A percentile compares a stretch with the other conserved stretches of the same genome.
These are phyloP conservation scores for Flaveria trinervia DNA, from an alignment of 129 eudicot species.

Conservation along the genomic window DNA sequence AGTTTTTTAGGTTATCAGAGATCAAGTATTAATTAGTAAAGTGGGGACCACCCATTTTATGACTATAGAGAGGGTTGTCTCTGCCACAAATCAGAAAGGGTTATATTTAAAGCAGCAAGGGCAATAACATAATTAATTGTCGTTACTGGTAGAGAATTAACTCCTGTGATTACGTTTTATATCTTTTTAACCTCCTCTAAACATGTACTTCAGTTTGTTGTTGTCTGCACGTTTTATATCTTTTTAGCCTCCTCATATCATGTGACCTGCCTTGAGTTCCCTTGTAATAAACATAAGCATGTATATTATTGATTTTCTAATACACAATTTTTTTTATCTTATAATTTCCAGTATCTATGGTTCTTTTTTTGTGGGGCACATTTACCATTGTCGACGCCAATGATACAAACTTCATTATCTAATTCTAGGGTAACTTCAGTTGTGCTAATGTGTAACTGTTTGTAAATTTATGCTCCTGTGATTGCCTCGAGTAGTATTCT, in stretches of 20 bases:
- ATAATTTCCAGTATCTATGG: neutral
- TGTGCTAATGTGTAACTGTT: neutral
- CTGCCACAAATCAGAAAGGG: slow-evolving; percentile 98
- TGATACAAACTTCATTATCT: neutral
- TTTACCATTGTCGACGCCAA: neutral
- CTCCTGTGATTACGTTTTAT: slow-evolving; percentile 94
- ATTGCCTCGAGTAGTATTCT: neutral
- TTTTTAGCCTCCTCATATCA: no score
- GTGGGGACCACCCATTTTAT: slow-evolving; percentile 94
- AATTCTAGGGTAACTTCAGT: neutral
- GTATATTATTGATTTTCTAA: neutral
- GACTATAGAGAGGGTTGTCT: slow-evolving; percentile 94
- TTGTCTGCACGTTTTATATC: no score
- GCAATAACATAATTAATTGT: slow-evolving; percentile 88
- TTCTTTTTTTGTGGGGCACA: neutral
- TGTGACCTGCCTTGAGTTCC: neutral
- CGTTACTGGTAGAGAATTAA: slow-evolving; percentile 84
- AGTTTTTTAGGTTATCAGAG: slow-evolving; percentile 71
- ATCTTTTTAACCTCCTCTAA: slow-evolving; percentile 91
- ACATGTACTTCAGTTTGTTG: slow-evolving; percentile 94
- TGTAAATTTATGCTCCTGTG: neutral
- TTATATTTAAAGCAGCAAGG: slow-evolving; percentile 89
- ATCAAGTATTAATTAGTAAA: slow-evolving; percentile 69
- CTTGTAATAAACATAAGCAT: neutral
- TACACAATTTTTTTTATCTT: neutral